Evolutionary conservation across 305 asterid species (phyloP), one percentile per base, ranked within the genome.

Genomic region (Andrographis paniculata): DNA sequence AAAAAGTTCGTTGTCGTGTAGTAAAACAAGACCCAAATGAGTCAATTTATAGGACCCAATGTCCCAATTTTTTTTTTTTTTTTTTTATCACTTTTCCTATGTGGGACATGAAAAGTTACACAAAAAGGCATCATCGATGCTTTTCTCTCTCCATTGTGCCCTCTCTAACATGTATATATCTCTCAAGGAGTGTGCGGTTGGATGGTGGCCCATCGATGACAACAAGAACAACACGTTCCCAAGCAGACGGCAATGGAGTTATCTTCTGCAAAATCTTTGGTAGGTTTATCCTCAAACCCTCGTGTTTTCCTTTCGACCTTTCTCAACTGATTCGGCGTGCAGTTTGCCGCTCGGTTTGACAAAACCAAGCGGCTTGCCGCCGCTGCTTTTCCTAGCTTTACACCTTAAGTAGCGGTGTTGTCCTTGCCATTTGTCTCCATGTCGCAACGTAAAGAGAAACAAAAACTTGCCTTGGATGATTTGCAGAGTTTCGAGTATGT

Each of bases 361-460:
- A 20, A 38, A 14, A 14, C 43, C 1, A 35, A 35, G 39, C 43
- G 19, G 10, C 9, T 38, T 14, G 43, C 43, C 43, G 43, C 43
- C 43, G 19, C 43, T 1, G 43, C 19, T 4, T 38, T 38, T 5
- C 43, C 43, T 10, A 1, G 9, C 4, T 14, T 38, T 16, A 6
- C 16, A 3, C 43, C 43, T 38, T 10, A 14, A 5, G 3, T 20
- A 6, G 20, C 19, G 10, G 20, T 20, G 43, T 10, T 38, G 9
- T 38, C 43, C 43, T 38, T 38, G 43, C 43, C 43, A 6, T 38
- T 38, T 38, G 43, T 20, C 17, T 38, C 19, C 12, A 5, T 35
- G 40, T 80, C 96, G 19, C 84, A 78, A 71, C 79, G 69, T 17
- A 74, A 56, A 51, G 75, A 68, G 6, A 50, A 64, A 39, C 69